A percentile compares a stretch with the other conserved stretches of the same genome.
Evolutionary conservation across 192 early-diverging fungal genomes (phyloP).

Genomic region (Linnemannia elongata): DNA sequence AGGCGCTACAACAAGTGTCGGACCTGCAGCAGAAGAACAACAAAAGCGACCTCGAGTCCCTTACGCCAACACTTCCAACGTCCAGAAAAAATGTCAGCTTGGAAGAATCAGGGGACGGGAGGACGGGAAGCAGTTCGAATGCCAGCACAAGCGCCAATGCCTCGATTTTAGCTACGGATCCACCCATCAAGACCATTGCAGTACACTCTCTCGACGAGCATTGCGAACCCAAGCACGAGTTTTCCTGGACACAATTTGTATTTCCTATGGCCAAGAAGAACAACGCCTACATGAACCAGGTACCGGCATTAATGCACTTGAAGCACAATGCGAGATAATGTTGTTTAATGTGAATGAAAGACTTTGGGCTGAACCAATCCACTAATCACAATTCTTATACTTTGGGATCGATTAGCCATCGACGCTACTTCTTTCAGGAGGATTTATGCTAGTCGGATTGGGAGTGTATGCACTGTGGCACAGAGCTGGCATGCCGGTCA

Average conservation of each 20-base stretch:
- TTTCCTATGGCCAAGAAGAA: constrained; percentile 35
- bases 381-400: background rate
- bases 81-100: background rate
- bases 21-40: background rate
- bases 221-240: background rate
- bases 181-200: background rate
- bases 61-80: constrained; percentile 1
- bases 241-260: constrained; percentile 47
- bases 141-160: background rate
- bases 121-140: background rate
- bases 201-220: background rate
- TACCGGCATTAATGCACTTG: background rate
- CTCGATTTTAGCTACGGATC: background rate
- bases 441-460: constrained; percentile 41
- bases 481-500: constrained; percentile 24
- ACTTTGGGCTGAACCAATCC: background rate
- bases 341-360: background rate
- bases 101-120: background rate
- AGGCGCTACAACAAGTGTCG: background rate
- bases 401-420: constrained; percentile 16
- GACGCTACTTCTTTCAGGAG: constrained; percentile 37
- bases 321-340: too few relatives aligned
- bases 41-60: background rate
- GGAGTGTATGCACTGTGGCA: constrained; percentile 45
- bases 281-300: constrained; percentile 10